Percentiles rank a stretch among this genome's conserved stretches.
Conservation (phyloP, 2,329 filamentous ascomycete species). For the Juglanconis oblonga region DNA sequence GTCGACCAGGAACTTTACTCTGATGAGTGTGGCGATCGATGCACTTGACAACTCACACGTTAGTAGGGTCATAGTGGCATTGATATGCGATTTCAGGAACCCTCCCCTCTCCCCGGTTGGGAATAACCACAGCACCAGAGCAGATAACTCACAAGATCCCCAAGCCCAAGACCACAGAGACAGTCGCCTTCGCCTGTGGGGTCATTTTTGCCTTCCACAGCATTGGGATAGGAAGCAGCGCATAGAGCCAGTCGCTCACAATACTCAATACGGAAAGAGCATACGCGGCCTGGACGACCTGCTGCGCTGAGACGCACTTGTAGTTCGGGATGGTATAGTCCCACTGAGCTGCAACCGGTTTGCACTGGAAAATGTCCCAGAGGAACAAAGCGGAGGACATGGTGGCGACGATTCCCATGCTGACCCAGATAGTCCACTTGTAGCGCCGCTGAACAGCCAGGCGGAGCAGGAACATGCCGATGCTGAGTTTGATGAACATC, state of each 20-base stretch:
- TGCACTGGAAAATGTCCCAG: slow-evolving; percentile 52
- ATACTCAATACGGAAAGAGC: slow-evolving; percentile 51
- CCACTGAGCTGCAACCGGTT: slow-evolving; percentile 50
- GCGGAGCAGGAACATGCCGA: slow-evolving; percentile 49
- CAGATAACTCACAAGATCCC: slow-evolving; percentile 43
- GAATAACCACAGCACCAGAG: neutral
- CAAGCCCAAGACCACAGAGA: slow-evolving; percentile 46
- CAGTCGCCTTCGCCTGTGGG: slow-evolving; percentile 48
- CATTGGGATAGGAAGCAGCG: slow-evolving; percentile 52
- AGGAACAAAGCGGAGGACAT: slow-evolving; percentile 49
- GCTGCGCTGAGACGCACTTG: slow-evolving; percentile 40
- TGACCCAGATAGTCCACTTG: slow-evolving; percentile 44
- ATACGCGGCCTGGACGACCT: slow-evolving; percentile 48
- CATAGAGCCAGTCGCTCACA: slow-evolving; percentile 54
- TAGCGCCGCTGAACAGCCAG: slow-evolving; percentile 45
- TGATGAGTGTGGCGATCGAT: slow-evolving; percentile 51
- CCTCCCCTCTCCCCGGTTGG: too few relatives aligned
- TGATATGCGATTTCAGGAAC: too few relatives aligned
- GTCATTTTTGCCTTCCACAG: slow-evolving; percentile 54
- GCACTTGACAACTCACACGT: slow-evolving; percentile 33
- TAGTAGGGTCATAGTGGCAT: neutral
- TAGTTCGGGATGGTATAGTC: slow-evolving; percentile 44
- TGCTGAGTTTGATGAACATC: slow-evolving; percentile 57
- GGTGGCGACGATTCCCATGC: slow-evolving; percentile 43
- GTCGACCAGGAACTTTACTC: slow-evolving; percentile 46